phyloP scores from a whole-genome alignment of 495 filamentous ascomycete genomes.

The Aspergillus conjunctus region DNA sequence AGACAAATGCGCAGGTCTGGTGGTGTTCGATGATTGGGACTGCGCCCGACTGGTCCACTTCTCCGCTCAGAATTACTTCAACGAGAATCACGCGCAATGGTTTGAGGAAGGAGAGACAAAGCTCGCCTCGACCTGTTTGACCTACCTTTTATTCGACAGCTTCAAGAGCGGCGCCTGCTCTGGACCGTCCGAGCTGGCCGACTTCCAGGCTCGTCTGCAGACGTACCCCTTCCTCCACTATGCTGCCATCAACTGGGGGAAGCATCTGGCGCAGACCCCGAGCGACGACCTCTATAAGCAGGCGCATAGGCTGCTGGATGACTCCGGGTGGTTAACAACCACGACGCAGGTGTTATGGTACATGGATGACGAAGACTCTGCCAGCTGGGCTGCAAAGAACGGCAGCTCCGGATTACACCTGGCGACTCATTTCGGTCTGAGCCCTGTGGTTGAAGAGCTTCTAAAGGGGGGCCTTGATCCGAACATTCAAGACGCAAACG shows the following conservation, averaged over 20 bases:
- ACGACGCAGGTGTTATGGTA: constrained; percentile 11
- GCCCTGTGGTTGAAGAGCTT: not conserved
- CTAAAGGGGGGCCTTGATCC: not conserved
- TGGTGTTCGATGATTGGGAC: constrained; percentile 14
- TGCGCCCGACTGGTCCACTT: constrained; percentile 10
- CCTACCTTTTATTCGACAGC: constrained; percentile 7
- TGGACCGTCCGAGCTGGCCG: constrained; percentile 7
- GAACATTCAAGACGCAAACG: constrained; percentile 5
- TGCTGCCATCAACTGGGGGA: constrained; percentile 15
- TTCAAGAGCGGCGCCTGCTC: constrained; percentile 13
- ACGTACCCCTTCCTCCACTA: constrained; percentile 14
- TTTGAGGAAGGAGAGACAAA: not conserved
- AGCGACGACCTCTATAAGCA: not conserved
- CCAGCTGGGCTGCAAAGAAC: constrained; percentile 14
- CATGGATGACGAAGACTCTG: constrained; percentile 1
- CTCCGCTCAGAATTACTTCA: constrained; percentile 12
- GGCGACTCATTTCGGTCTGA: constrained; percentile 8
- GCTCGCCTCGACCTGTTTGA: constrained; percentile 5
- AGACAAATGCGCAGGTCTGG: constrained; percentile 16
- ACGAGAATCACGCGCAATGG: constrained; percentile 3
- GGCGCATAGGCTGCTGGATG: not conserved
- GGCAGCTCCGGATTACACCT: constrained; percentile 11
- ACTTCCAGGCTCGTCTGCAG: constrained; percentile 3
- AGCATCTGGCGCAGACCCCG: not conserved
- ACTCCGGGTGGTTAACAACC: constrained; percentile 1